Evolutionary conservation across 108 stramenopile species (phyloP).

Genomic region (Licmophora abbreviata): DNA sequence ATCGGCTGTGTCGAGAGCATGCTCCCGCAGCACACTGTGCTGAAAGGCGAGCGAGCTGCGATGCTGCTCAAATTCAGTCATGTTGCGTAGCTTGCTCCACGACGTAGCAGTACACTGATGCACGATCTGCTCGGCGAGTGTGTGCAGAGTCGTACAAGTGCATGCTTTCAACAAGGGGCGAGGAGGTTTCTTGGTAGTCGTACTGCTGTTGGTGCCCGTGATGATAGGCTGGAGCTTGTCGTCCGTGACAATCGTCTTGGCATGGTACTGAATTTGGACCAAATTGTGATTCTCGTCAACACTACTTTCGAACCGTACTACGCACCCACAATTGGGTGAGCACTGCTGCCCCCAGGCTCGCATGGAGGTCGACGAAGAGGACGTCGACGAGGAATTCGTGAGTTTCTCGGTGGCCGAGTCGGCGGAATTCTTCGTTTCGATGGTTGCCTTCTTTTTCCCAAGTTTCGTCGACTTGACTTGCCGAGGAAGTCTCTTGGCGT

Average conservation of each 20-base stretch:
- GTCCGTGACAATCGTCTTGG: constrained; percentile 42
- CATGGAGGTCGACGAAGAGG: no score
- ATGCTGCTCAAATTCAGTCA: constrained; percentile 34
- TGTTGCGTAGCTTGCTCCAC: constrained; percentile 26
- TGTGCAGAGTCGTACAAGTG: constrained; percentile 59
- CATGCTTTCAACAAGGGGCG: constrained; percentile 63
- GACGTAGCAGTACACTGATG: constrained; percentile 26
- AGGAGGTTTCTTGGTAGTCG: no score
- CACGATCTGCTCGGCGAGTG: constrained; percentile 37
- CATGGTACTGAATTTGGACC: constrained; percentile 36
- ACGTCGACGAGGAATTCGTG: no score
- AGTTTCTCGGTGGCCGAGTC: no score
- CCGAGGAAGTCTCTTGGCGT: no score
- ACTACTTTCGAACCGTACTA: constrained; percentile 61
- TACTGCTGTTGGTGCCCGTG: constrained; percentile 15
- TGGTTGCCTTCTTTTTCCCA: no score
- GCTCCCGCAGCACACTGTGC: constrained; percentile 43
- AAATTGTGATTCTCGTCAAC: constrained; percentile 28
- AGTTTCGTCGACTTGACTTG: no score
- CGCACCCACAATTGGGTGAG: constrained; percentile 68
- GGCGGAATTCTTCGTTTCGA: no score
- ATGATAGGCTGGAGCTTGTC: constrained; percentile 24
- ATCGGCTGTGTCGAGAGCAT: constrained; percentile 21
- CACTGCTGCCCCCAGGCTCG: constrained; percentile 77
- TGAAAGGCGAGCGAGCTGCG: constrained; percentile 58